A percentile compares a stretch with the other conserved stretches of the same genome.
Evolutionary conservation across 768 basidiomycete genomes (phyloP).

Genomic region (Psilocybe cubensis): DNA sequence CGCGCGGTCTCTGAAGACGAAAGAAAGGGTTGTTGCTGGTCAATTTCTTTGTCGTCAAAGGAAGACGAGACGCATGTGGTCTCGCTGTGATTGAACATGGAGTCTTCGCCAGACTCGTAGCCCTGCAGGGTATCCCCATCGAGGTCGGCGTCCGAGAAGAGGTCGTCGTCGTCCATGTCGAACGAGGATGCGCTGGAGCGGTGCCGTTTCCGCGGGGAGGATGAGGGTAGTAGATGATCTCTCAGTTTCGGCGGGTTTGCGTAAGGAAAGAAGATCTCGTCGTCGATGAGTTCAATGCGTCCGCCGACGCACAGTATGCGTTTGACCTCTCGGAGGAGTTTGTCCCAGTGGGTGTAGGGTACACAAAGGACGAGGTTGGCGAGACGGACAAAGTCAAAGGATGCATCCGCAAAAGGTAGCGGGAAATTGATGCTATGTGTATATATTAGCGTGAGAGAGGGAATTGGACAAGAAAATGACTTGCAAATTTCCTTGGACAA

Average conservation of each 20-base stretch:
- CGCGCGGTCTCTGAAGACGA: conserved; percentile 22
- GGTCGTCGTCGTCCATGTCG: conserved; percentile 17
- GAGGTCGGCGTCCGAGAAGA: conserved; percentile 18
- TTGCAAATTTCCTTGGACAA: conserved; percentile 72
- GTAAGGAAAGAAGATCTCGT: conserved; percentile 69
- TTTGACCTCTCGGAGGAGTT: conserved; percentile 58
- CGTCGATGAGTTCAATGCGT: conserved; percentile 75
- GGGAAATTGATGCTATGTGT: conserved; percentile 52
- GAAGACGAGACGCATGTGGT: conserved; percentile 18
- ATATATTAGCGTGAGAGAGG: conserved; percentile 3
- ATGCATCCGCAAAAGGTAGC: conserved; percentile 63
- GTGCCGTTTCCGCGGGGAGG: no score
- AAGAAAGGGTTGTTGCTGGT: conserved; percentile 8
- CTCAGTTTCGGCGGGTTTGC: conserved; percentile 26
- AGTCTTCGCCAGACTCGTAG: conserved; percentile 25
- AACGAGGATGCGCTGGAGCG: conserved; percentile 21
- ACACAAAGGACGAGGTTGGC: conserved; percentile 68
- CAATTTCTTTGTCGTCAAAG: conserved; percentile 18
- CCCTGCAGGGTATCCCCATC: conserved; percentile 32
- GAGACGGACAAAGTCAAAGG: conserved; percentile 77
- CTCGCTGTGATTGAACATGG: conserved; percentile 32
- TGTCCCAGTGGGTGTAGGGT: conserved; percentile 62
- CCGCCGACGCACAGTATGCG: conserved; percentile 67
- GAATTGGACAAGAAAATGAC: conserved; percentile 26
- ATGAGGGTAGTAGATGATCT: no score